Percentiles rank a stretch among this genome's conserved stretches.
Conservation (phyloP, 306 rosid genomes). For the Begonia loranthoides region DNA sequence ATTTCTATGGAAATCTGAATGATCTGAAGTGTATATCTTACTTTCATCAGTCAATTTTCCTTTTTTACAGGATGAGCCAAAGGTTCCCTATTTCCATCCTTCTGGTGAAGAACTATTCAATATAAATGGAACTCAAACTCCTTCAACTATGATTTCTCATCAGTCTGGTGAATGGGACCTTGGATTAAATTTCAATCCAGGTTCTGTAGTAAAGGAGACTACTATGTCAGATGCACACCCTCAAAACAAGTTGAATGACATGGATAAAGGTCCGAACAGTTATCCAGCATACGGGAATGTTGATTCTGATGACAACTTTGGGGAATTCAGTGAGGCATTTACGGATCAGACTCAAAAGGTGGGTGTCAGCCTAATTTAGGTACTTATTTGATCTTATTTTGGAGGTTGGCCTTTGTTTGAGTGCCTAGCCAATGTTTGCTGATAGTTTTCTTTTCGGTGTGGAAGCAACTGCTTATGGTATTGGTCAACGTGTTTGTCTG, state of each 20-base stretch:
- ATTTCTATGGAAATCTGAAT: too few relatives aligned
- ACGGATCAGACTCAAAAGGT: slow-evolving; percentile 3
- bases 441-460: slow-evolving; percentile 1
- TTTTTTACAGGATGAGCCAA: slow-evolving; percentile 17
- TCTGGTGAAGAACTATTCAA: slow-evolving; percentile 3
- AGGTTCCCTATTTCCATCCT: slow-evolving; percentile 9
- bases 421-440: slow-evolving; percentile 2
- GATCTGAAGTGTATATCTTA: too few relatives aligned
- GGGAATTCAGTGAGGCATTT: slow-evolving; percentile 26
- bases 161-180: slow-evolving; percentile 12
- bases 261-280: slow-evolving; percentile 14
- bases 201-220: slow-evolving; percentile 5
- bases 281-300: slow-evolving; percentile 15
- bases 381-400: too few relatives aligned
- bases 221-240: background rate
- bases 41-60: too few relatives aligned
- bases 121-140: background rate
- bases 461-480: background rate
- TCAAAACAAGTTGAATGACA: slow-evolving; percentile 14
- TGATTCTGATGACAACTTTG: slow-evolving; percentile 22
- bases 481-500: background rate
- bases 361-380: too few relatives aligned
- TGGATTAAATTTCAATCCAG: slow-evolving; percentile 6
- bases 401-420: too few relatives aligned
- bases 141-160: slow-evolving; percentile 7